Percentiles rank a stretch among this genome's conserved stretches.
Conservation (phyloP, 2,329 filamentous ascomycete species). For the Chalaropsis thielavioides region DNA sequence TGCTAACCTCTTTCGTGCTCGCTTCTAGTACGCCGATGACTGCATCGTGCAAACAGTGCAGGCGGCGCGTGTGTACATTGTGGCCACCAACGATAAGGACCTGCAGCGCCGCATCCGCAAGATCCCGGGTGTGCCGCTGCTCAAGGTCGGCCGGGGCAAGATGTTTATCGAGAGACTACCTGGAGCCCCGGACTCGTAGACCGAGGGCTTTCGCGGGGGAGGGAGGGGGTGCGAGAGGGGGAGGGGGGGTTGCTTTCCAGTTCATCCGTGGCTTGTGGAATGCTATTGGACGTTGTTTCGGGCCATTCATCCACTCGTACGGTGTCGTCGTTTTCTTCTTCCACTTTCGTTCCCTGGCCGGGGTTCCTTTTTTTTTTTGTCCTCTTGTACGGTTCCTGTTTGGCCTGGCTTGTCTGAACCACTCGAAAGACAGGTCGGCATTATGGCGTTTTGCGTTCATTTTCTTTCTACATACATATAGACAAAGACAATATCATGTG, state of each 20-base stretch:
- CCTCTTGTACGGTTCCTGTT: not conserved
- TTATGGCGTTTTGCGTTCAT: not conserved
- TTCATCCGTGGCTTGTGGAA: no score
- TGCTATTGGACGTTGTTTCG: no score
- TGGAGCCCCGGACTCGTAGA: slow-evolving; percentile 52
- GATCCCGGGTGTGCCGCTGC: slow-evolving; percentile 48
- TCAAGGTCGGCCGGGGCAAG: slow-evolving; percentile 76
- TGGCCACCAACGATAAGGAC: slow-evolving; percentile 64
- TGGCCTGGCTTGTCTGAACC: not conserved
- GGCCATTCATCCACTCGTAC: no score
- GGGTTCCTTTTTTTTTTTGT: not conserved
- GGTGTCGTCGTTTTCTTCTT: not conserved
- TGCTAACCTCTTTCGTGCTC: slow-evolving; percentile 1
- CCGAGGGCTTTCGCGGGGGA: not conserved
- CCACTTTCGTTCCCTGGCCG: no score
- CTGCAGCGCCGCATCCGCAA: slow-evolving; percentile 74
- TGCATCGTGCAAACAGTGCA: slow-evolving; percentile 63
- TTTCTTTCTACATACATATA: not conserved
- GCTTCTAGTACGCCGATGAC: slow-evolving; percentile 54
- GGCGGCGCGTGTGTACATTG: slow-evolving; percentile 64
- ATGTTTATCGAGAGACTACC: slow-evolving; percentile 89
- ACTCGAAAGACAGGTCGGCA: not conserved
- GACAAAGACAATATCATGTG: slow-evolving; percentile 2
- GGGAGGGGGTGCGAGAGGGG: not conserved
- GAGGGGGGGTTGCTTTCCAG: not conserved